These are phyloP conservation scores for Globisporangium mamillatum DNA, from an alignment of 352 stramenopile species.

Conservation along the genomic window DNA sequence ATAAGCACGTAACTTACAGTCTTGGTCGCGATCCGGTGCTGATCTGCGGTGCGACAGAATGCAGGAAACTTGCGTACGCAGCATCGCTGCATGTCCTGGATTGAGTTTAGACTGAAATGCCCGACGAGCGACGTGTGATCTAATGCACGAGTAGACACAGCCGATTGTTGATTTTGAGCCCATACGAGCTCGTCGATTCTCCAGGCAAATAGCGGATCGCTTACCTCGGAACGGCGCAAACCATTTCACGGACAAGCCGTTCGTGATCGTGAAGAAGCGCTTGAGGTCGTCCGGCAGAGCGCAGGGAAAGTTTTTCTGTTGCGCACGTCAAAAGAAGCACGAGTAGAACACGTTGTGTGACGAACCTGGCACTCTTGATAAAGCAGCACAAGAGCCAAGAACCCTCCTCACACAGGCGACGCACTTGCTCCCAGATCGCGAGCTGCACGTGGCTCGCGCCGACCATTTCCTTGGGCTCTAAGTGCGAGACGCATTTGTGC, in stretches of 20 bases:
- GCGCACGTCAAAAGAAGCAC: not conserved
- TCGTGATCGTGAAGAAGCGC: slow-evolving; percentile 64
- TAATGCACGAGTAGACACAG: slow-evolving; percentile 9
- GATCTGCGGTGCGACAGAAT: slow-evolving; percentile 40
- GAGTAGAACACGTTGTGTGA: not conserved
- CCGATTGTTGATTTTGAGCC: not conserved
- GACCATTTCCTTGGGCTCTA: slow-evolving; percentile 56
- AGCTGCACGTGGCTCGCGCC: slow-evolving; percentile 51
- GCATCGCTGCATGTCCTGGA: slow-evolving; percentile 55
- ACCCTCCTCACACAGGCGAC: not conserved
- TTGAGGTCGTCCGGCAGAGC: slow-evolving; percentile 61
- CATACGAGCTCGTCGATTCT: not conserved
- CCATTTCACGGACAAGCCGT: slow-evolving; percentile 75
- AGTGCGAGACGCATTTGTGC: slow-evolving; percentile 47
- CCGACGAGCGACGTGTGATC: slow-evolving; percentile 48
- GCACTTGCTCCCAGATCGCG: slow-evolving; percentile 64
- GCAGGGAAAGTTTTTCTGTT: slow-evolving; percentile 55
- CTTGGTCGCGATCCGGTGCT: slow-evolving; percentile 29
- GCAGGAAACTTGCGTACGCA: slow-evolving; percentile 34
- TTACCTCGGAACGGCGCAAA: slow-evolving; percentile 50
- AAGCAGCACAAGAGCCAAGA: not conserved
- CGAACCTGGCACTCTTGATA: not conserved
- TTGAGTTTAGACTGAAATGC: slow-evolving; percentile 57
- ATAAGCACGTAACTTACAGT: slow-evolving; percentile 9
- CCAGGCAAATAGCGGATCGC: slow-evolving; percentile 12